Evolutionary conservation across 257 asterid genomes (phyloP), one percentile per base, ranked within the genome.

Genomic region (Solanum sparsipilum): DNA sequence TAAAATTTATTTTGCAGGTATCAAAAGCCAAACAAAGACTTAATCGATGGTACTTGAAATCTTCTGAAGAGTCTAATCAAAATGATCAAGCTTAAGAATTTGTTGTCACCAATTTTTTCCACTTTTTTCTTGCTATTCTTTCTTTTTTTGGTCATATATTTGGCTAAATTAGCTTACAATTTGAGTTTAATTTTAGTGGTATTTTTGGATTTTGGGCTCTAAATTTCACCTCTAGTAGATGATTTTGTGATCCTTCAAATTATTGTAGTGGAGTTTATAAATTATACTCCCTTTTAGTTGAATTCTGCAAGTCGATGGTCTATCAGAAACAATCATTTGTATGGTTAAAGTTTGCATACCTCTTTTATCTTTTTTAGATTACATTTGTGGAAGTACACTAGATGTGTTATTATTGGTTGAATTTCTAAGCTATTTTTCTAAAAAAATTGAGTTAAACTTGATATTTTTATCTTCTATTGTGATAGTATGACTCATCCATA

Each of bases 21-120:
- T 46, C 23, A 20, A 86, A 86, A 36, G 67, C 88, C 46, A 74
- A 86, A 71, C 70, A 44, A 41, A 46, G 88, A 25, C 86, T 87
- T 36, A 58, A 65, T 25, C 88, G 60, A 72, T 95, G 93, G 93
- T 92, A 94, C 91, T 79, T 95, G 52, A 91, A 90, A 87, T 88
- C 96, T 56, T 84, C 97, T 8, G 94, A 90, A 2, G 98, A 93
- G 87, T 39, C 92, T 25, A 70, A 35, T 41, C 87, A 89, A 39
- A 90, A 84, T 56, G 92, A 68, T 31, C 90, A 27, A 29, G 93
- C 92, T 71, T 93, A 89, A 91, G 89, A 83, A 70, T 13, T 39
- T 39, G 31, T 87, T 76, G 27, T n/a, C 81, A 1, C 8, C 35
- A 36, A 13, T 10, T 25, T 68, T 68, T 35, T 9, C 23, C 5